Conservation (phyloP, 192 early-diverging fungal species). For the Coemansia sp. region DNA sequence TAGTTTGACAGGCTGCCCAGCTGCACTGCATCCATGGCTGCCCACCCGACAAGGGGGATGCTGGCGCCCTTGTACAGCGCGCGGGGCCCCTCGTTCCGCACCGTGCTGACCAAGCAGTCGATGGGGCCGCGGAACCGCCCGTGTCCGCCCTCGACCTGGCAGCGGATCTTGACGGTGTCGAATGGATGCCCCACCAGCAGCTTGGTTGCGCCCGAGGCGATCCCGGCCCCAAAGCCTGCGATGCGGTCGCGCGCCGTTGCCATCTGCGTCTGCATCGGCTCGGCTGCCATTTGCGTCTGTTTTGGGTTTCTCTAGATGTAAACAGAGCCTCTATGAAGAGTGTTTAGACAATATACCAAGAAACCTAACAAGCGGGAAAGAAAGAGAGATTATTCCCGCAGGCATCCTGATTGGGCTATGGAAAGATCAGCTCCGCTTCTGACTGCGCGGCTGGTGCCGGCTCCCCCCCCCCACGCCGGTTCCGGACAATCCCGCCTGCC, state of each 20-base stretch:
- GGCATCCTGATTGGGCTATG: no score
- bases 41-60: slow-evolving; percentile 89
- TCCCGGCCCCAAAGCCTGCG: slow-evolving; percentile 69
- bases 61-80: slow-evolving; percentile 93
- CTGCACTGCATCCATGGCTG: slow-evolving; percentile 74
- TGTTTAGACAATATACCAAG: no score
- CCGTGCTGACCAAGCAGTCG: slow-evolving; percentile 65
- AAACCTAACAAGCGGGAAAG: no score
- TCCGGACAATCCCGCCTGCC: background rate
- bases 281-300: background rate
- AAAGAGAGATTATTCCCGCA: no score
- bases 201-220: slow-evolving; percentile 75
- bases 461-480: background rate
- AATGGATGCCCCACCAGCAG: slow-evolving; percentile 79
- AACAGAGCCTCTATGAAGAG: no score
- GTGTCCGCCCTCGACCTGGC: slow-evolving; percentile 68
- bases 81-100: slow-evolving; percentile 65
- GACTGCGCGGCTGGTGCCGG: background rate
- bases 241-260: slow-evolving; percentile 53
- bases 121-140: slow-evolving; percentile 71
- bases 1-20: slow-evolving; percentile 84
- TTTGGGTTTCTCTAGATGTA: no score
- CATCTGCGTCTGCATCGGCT: slow-evolving; percentile 17
- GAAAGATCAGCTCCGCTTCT: no score
- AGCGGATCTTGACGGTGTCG: slow-evolving; percentile 78